phyloP scores from a whole-genome alignment of 805 yeast genomes.

The Barnettozyma salicaria region DNA sequence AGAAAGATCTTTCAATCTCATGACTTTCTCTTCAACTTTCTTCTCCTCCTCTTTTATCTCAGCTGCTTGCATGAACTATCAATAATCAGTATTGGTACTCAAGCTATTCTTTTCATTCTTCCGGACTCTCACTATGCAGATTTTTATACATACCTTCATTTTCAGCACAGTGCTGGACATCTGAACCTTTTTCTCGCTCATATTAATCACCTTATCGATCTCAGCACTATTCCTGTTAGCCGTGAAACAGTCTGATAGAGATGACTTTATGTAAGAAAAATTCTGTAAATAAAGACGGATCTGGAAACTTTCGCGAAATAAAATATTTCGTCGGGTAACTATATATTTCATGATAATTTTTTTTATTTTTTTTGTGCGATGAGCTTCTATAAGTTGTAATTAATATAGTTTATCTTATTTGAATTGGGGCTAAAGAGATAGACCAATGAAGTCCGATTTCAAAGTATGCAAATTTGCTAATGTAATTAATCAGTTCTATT shows the following conservation, averaged over 20 bases:
- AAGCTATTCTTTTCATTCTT: too few species aligned
- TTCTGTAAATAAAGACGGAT: background rate
- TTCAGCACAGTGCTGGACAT: constrained; percentile 69
- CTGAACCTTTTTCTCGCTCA: constrained; percentile 18
- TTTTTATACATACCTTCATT: constrained; percentile 44
- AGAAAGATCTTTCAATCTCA: constrained; percentile 38
- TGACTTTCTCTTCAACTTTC: constrained; percentile 30
- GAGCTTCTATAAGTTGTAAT: constrained; percentile 11
- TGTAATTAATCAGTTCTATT: background rate
- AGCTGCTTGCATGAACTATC: constrained; percentile 49
- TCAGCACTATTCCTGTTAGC: too few species aligned
- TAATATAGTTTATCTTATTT: background rate
- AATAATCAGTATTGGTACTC: background rate
- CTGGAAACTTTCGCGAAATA: constrained; percentile 1
- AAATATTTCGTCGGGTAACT: constrained; percentile 9
- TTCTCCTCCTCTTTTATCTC: constrained; percentile 30
- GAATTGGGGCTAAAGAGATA: background rate
- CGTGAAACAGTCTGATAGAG: too few species aligned
- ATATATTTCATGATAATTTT: constrained; percentile 1
- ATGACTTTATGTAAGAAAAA: too few species aligned
- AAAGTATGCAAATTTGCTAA: constrained; percentile 19
- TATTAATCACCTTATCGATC: too few species aligned
- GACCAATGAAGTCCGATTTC: constrained; percentile 75
- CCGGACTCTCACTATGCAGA: too few species aligned
- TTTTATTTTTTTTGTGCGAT: constrained; percentile 15